These are phyloP conservation scores for Komagataella kurtzmanii DNA, from an alignment of 805 yeast genomes.

Conservation along the genomic window DNA sequence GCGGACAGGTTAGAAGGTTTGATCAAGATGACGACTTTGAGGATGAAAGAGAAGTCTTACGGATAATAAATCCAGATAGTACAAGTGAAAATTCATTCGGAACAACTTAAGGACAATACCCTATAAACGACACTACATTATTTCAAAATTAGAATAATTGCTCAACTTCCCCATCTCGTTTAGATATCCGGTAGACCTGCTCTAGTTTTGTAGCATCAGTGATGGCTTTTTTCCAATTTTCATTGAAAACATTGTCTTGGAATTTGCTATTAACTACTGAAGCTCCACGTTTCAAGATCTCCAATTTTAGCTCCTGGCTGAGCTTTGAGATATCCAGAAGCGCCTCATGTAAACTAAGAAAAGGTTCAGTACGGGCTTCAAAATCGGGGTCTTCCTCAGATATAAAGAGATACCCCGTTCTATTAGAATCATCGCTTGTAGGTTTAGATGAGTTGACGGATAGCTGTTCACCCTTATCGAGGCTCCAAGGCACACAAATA, in stretches of 20 bases:
- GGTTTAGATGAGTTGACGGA: not conserved
- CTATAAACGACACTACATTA: not conserved
- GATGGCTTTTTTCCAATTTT: slow-evolving; percentile 1
- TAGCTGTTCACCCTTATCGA: slow-evolving; percentile 12
- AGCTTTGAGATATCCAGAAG: slow-evolving; percentile 19
- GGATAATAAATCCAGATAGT: not conserved
- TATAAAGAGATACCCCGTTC: slow-evolving; percentile 65
- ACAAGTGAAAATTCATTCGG: not conserved
- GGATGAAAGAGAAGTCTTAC: not conserved
- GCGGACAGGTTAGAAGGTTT: not conserved
- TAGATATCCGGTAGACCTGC: slow-evolving; percentile 2
- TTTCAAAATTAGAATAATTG: slow-evolving; percentile 2
- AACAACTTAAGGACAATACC: not conserved
- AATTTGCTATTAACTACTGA: slow-evolving; percentile 4
- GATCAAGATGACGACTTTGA: not conserved
- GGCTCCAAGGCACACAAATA: slow-evolving; percentile 53
- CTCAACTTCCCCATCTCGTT: slow-evolving; percentile 5
- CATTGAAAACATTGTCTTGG: slow-evolving; percentile 1
- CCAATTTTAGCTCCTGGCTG: slow-evolving; percentile 3
- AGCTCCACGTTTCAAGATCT: slow-evolving; percentile 2
- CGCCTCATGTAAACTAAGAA: slow-evolving; percentile 32
- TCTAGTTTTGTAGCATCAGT: slow-evolving; percentile 3
- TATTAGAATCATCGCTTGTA: slow-evolving; percentile 20
- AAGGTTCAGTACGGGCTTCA: slow-evolving; percentile 11
- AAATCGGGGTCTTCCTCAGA: slow-evolving; percentile 54